phyloP scores from a whole-genome alignment of 345 rosid genomes.

The Rubroshorea leprosula region DNA sequence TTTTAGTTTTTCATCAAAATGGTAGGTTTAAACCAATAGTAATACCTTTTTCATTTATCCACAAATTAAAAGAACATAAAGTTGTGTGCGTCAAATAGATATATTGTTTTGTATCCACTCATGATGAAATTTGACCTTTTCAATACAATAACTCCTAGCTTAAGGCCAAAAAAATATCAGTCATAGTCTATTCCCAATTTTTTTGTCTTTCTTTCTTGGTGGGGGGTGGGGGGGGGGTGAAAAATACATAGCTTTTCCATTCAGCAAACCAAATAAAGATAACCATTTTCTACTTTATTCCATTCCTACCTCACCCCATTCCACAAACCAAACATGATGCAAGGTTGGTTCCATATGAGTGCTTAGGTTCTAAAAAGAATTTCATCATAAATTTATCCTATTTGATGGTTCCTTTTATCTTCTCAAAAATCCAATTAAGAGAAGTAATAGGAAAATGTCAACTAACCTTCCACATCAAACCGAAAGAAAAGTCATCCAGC shows the following conservation, averaged over 20 bases:
- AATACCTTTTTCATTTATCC: no score
- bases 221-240: neutral
- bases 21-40: neutral
- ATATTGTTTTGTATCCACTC: no score
- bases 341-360: neutral
- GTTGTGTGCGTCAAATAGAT: neutral
- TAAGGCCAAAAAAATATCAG: no score
- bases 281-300: neutral
- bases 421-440: no score
- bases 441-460: no score
- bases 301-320: neutral
- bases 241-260: neutral
- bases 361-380: neutral
- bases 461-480: neutral
- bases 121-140: neutral
- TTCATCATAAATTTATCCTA: no score
- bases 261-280: neutral
- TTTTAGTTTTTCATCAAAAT: neutral
- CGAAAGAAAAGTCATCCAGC: neutral
- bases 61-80: no score
- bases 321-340: neutral
- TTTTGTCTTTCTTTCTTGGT: neutral
- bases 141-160: neutral
- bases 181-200: neutral
- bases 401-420: neutral